phyloP scores from a whole-genome alignment of 2,329 filamentous ascomycete genomes.

The Drechslera avenae region DNA sequence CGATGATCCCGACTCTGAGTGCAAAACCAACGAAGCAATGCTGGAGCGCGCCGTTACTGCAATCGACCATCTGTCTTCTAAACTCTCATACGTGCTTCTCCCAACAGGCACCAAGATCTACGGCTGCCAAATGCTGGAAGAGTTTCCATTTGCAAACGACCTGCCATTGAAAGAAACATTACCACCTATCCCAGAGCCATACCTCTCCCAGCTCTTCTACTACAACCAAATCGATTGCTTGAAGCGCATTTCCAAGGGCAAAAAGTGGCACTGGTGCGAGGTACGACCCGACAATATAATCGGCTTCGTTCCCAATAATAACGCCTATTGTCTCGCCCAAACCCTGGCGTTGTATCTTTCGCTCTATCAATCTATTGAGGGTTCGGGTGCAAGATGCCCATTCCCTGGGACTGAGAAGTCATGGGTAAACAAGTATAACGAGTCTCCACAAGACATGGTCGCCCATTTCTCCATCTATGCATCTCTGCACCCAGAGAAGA shows the following conservation, averaged over 20 bases:
- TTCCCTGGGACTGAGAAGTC: conserved; percentile 49
- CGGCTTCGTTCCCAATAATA: conserved; percentile 51
- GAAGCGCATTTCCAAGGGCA: conserved; percentile 43
- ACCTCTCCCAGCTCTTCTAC: conserved; percentile 49
- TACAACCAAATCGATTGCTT: conserved; percentile 51
- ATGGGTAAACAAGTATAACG: conserved; percentile 48
- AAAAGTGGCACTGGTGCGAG: conserved; percentile 51
- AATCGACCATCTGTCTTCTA: conserved; percentile 34
- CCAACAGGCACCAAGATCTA: conserved; percentile 50
- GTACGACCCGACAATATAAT: conserved; percentile 51
- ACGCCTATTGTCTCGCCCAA: conserved; percentile 48
- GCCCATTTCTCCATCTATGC: conserved; percentile 52
- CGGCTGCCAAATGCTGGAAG: conserved; percentile 45
- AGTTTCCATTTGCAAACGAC: conserved; percentile 43
- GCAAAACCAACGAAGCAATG: conserved; percentile 46
- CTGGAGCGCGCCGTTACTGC: conserved; percentile 47
- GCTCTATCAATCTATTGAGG: conserved; percentile 46
- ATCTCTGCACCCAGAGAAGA: conserved; percentile 49
- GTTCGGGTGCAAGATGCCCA: conserved; percentile 46
- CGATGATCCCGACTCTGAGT: conserved; percentile 35
- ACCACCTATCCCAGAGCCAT: conserved; percentile 43
- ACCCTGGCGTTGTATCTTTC: conserved; percentile 48
- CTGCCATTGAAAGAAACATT: conserved; percentile 38
- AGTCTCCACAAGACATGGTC: conserved; percentile 51
- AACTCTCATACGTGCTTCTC: conserved; percentile 38